These are phyloP conservation scores for Trifolium pratense DNA, from an alignment of 306 rosid species.

Conservation along the genomic window DNA sequence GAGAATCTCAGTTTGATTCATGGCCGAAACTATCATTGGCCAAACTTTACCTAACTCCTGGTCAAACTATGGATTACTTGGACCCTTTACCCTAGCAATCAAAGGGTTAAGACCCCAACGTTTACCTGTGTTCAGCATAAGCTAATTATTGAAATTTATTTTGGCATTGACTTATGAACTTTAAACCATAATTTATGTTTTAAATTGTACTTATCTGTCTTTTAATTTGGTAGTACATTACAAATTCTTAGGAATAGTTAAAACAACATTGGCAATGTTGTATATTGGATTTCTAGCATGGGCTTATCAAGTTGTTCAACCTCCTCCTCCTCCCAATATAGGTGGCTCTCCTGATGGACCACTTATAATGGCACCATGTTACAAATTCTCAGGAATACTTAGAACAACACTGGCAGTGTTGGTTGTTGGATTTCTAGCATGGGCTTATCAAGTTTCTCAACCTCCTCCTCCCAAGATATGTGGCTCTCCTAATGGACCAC, in stretches of 20 bases:
- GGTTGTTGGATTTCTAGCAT: conserved; percentile 67
- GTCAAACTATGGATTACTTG: no score
- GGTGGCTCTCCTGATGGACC: conserved; percentile 84
- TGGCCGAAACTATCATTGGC: no score
- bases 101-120: neutral
- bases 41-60: no score
- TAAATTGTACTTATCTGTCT: neutral
- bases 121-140: neutral
- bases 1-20: no score
- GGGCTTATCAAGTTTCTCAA: conserved; percentile 74
- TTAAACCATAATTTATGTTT: neutral
- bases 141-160: neutral
- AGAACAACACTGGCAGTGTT: conserved; percentile 57
- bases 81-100: neutral
- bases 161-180: conserved; percentile 7
- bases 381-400: conserved; percentile 60
- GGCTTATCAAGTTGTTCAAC: conserved; percentile 75
- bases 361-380: conserved; percentile 58
- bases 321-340: conserved; percentile 75
- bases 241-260: conserved; percentile 63
- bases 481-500: conserved; percentile 78
- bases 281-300: conserved; percentile 71
- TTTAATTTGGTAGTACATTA: conserved; percentile 11
- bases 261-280: conserved; percentile 56
- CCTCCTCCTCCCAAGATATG: conserved; percentile 80